phyloP scores from a whole-genome alignment of 2,329 filamentous ascomycete species.

The Xylariaceae sp. region DNA sequence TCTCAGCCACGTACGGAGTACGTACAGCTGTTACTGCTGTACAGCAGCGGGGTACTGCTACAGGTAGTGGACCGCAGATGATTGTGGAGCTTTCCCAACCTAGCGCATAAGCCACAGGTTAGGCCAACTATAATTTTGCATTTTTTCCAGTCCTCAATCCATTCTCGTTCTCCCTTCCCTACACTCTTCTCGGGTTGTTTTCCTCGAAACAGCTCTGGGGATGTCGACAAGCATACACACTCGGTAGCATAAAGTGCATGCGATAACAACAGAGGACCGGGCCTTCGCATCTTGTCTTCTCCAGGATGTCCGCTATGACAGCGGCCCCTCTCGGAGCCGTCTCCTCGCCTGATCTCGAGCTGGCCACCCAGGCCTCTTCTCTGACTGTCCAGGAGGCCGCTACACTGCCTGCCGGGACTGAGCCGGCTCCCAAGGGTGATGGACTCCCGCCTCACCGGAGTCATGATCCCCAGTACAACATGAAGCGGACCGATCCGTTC shows the following conservation, averaged over 20 bases:
- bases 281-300: slow-evolving; percentile 5
- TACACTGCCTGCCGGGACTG: slow-evolving; percentile 2
- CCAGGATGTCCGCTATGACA: slow-evolving; percentile 20
- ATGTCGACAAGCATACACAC: slow-evolving; percentile 16
- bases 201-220: slow-evolving; percentile 14
- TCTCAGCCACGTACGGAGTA: slow-evolving; percentile 8
- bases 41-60: no score
- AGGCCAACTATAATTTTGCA: slow-evolving; percentile 8
- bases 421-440: slow-evolving; percentile 12
- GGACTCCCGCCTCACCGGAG: slow-evolving; percentile 57
- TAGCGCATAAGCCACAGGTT: slow-evolving; percentile 8
- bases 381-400: slow-evolving; percentile 25
- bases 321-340: slow-evolving; percentile 12
- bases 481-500: slow-evolving; percentile 88
- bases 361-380: slow-evolving; percentile 24
- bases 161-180: slow-evolving; percentile 1
- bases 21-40: no score
- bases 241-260: slow-evolving; percentile 14
- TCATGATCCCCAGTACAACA: slow-evolving; percentile 65
- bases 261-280: slow-evolving; percentile 2
- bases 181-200: slow-evolving; percentile 12
- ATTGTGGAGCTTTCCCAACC: neutral
- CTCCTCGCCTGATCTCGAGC: slow-evolving; percentile 22
- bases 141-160: slow-evolving; percentile 3
- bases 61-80: no score